Base-by-base conservation (phyloP, 2,329 filamentous ascomycete species). In the Beauveria caledonica region DNA sequence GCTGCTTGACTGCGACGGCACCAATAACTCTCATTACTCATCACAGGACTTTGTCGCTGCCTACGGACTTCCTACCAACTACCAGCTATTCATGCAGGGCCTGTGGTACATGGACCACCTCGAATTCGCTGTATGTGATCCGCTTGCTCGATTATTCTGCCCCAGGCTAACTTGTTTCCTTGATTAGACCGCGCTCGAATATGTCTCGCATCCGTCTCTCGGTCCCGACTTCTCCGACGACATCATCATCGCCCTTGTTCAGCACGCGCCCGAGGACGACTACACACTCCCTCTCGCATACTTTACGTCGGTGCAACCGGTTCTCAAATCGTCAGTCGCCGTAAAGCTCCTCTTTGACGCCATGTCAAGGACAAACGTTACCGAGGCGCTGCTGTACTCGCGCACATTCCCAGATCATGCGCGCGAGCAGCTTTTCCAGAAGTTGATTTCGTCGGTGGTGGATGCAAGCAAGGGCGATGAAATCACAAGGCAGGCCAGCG, bases 161-260 rank as follows among this genome's bases (percentile, higher is more conserved):
- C 63, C 25, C 23, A 11, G 29, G 25, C n/a, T 40, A 27, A 59
- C 19, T 27, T 39, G 39, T 42, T 42, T n/a, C 10, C 7, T 42
- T 19, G 6, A 7, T 23, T 39, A 88, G 81, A 74, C 77, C 64
- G 89, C 90, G 3, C 78, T 95, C 29, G 86, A 90, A 66, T 86
- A 87, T 69, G 82, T 96, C 15, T 86, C 89, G 4, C 87, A 94
- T 67, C 90, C 91, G 0, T 90, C 88, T 1, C 80, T 95, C 5
- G 85, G 87, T 21, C 86, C 89, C 40, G 91, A 91, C 58, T 95
- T 94, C 68, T 83, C 89, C 60, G 90, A 94, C 73, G 89, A 95
- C 63, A 92, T 95, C 57, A 80, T 94, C 65, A 81, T 82, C 27
- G 80, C 82, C 5, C 81, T 94, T 5, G 83, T 90, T 56, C 80